Base-by-base conservation (phyloP, 2,329 filamentous ascomycete genomes). In the Ceratocystis lukuohia region DNA sequence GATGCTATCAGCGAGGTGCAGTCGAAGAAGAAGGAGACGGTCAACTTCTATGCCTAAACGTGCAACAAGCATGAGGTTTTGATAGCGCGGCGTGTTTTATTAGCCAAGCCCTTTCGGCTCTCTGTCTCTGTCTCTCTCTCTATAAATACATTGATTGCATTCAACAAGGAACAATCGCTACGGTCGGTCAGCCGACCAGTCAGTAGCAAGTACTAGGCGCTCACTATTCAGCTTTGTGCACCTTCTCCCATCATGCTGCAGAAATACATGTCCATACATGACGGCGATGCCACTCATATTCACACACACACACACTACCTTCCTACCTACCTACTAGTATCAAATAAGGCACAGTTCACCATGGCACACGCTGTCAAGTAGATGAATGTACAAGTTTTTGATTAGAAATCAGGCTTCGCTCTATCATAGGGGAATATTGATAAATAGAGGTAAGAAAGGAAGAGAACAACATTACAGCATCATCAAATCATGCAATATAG, bases 1-100 rank as follows among this genome's bases (percentile, higher is more conserved):
- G 94, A 99, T 80, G 94, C 94, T 69, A 97, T 99, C 76, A 84
- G 91, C 46, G 94, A 99, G 78, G 94, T 99, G 72, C 91, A 92
- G 76, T 87, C 88, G 69, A 88, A 96, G 87, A 96, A 96, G 88
- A 95, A 95, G 84, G 91, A 95, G 81, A 84, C 82, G 41, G 82
- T 84, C 77, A 84, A 81, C 74, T 81, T 81, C 71, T 81, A 81
- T 71, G 79, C 79, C 67, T 81, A 76, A 75, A 10, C 17, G 20
- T 56, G 30, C 15, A 12, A 62, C 15, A 12, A 62, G n/a, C 15
- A 41, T 41, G 37, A 12, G 20, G 3, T 15, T 41, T 41, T 33
- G 37, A 15, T 25, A 61, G 56, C 20, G 25, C 30, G 41, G 56
- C 37, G 25, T 63, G 61, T 63, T 57, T 56, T 56, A 30, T 25